Evolutionary conservation across 495 filamentous ascomycete species (phyloP), one percentile per base, ranked within the genome.

Genomic region (Penicillium bovifimosum): DNA sequence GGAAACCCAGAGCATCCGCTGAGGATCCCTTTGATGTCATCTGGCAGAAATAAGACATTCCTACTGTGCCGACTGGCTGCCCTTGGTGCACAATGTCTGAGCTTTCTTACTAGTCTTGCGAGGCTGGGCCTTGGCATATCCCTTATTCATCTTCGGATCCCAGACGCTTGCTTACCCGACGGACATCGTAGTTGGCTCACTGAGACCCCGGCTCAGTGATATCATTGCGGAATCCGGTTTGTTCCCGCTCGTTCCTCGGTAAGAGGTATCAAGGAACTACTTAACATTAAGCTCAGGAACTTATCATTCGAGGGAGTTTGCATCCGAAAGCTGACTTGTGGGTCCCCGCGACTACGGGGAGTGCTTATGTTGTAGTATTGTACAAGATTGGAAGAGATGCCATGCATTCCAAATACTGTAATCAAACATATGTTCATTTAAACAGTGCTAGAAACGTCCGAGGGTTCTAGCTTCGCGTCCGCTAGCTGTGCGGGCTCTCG

Each of bases 401-500:
- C 14, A 44, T 35, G 31, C 26, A n/a, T n/a, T n/a, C n/a, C n/a
- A n/a, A n/a, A n/a, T n/a, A n/a, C n/a, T n/a, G n/a, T n/a, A n/a
- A n/a, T n/a, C n/a, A 31, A 41, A 29, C 41, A 39, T 41, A 39
- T 32, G 6, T 13, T 7, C 24, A 50, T 9, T 2, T 24, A 41
- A 16, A 13, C 8, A 13, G 40, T 2, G 16, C 10, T 44, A 17
- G 17, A n/a, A 13, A 18, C 27, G 35, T 18, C 11, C 42, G 14
- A 24, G 16, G 10, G 29, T 17, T 45, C 40, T 4, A 28, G 9
- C 9, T 51, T 7, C 16, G 16, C 24, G 0, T 36, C 48, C 14
- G 16, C 43, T 6, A 44, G 24, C 27, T 24, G 53, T 39, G 10
- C 47, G 38, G 36, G 9, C 26, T 59, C 50, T 9, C 34, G 26